Percentiles rank a stretch among this genome's conserved stretches.
Conservation (phyloP, 306 rosid genomes). For the Corylus americana region DNA sequence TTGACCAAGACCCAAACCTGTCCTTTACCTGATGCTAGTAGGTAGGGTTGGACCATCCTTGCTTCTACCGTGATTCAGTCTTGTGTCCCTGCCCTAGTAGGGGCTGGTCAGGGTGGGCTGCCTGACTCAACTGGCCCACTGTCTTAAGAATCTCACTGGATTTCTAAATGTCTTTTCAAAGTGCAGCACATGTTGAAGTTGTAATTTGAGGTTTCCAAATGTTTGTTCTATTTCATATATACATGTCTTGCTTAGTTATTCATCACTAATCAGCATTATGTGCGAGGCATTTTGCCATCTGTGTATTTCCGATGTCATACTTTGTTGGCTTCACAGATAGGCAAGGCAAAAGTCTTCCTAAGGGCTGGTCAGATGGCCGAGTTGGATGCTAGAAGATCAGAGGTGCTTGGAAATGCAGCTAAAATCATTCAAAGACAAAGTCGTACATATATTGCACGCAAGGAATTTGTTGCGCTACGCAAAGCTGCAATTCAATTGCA, state of each 20-base stretch:
- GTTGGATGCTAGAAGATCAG: slow-evolving; percentile 96
- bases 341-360: slow-evolving; percentile 86
- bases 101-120: background rate
- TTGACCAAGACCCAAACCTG: background rate
- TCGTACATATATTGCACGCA: slow-evolving; percentile 89
- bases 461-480: slow-evolving; percentile 73
- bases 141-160: background rate
- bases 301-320: slow-evolving; percentile 22
- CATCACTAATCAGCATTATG: background rate
- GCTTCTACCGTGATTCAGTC: background rate
- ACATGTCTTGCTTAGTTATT: slow-evolving; percentile 1
- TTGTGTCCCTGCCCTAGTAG: background rate
- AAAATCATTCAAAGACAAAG: slow-evolving; percentile 91
- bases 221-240: background rate
- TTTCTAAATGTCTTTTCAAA: background rate
- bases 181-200: background rate
- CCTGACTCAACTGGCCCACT: background rate
- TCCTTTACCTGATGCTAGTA: background rate
- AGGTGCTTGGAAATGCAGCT: slow-evolving; percentile 96
- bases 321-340: slow-evolving; percentile 75
- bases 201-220: background rate
- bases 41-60: background rate
- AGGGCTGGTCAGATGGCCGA: slow-evolving; percentile 99
- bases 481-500: slow-evolving; percentile 86
- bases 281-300: slow-evolving; percentile 16